These are phyloP conservation scores for Zygoascus tannicola DNA, from an alignment of 805 yeast species.

Conservation along the genomic window DNA sequence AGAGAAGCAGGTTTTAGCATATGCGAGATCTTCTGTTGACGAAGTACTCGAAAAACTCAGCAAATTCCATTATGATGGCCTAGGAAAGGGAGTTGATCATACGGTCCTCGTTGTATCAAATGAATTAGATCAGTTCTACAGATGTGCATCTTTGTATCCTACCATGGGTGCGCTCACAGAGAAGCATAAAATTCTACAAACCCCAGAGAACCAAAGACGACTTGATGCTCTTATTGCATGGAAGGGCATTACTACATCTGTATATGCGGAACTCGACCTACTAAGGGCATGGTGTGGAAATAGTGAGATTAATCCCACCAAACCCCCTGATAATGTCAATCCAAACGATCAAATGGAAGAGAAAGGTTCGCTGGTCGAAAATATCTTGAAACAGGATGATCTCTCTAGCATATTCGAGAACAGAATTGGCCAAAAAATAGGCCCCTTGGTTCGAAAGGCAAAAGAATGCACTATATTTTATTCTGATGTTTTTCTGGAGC, in stretches of 20 bases:
- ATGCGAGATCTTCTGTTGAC: conserved; percentile 64
- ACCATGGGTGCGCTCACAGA: conserved; percentile 65
- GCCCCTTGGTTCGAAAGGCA: conserved; percentile 77
- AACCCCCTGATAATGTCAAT: conserved; percentile 20
- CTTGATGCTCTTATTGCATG: conserved; percentile 77
- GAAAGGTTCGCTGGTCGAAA: conserved; percentile 69
- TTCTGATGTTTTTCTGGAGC: conserved; percentile 49
- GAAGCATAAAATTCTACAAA: conserved; percentile 64
- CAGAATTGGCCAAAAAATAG: conserved; percentile 56
- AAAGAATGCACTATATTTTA: conserved; percentile 59
- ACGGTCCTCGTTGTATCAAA: conserved; percentile 45
- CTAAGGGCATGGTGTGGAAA: conserved; percentile 78
- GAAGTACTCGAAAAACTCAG: conserved; percentile 59
- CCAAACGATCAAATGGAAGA: conserved; percentile 37
- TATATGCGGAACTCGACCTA: conserved; percentile 50
- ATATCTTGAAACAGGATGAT: conserved; percentile 58
- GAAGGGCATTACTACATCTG: conserved; percentile 64
- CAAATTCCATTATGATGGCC: conserved; percentile 37
- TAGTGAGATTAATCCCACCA: conserved; percentile 58
- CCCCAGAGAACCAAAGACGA: conserved; percentile 52
- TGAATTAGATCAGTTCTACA: conserved; percentile 52
- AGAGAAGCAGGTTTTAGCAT: conserved; percentile 59
- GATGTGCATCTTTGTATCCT: conserved; percentile 70
- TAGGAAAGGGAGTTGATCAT: conserved; percentile 22
- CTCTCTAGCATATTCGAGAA: conserved; percentile 47